Base-by-base conservation (phyloP, 2,329 filamentous ascomycete genomes). In the Xylaria digitata region DNA sequence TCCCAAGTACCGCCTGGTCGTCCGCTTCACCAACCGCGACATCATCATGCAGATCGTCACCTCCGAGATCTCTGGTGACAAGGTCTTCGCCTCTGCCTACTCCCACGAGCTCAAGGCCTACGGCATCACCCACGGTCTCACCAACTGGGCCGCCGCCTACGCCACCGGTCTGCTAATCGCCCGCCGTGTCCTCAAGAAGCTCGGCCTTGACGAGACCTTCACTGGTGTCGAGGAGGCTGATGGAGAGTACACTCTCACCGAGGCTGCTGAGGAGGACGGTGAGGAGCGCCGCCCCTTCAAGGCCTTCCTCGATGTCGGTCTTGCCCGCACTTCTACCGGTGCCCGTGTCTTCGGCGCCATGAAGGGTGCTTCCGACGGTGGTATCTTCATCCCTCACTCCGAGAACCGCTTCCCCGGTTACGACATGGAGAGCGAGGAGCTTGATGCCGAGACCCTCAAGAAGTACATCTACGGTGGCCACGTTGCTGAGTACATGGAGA, bases 401-500 rank as follows among this genome's bases (percentile, higher is more conserved):
- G 94, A 98, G 90, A 97, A 96, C 90, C 95, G 96, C 79, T 99
- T 99, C 93, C 96, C 96, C 78, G 96, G 96, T 79, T 99, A 87
- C 90, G 96, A 99, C 82, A 92, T 97, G 37, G 96, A 99, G 88
- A 85, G 86, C 83, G 94, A 99, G 92, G 95, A 98, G 89, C 93
- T 99, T 79, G 96, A 99, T 78, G 89, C 94, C 79, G 96, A 99
- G 84, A 92, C 89, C 75, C 93, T 99, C 81, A 94, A 95, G 89
- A 97, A 94, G 88, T 99, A 99, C 92, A 99, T 99, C 89, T 95
- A 93, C 84, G 96, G 89, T 80, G 95, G 96, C 71, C 96, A 99
- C 90, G 93, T 99, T 74, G 94, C 95, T 76, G 96, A 99, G 90
- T 99, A 99, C 91, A 99, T 99, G 96, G 96, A 99, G 91, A 96